Percentiles rank a stretch among this genome's conserved stretches.
Evolutionary conservation across 1,139 yeast genomes (phyloP).

Genomic region (Debaryomyces subglobosus): DNA sequence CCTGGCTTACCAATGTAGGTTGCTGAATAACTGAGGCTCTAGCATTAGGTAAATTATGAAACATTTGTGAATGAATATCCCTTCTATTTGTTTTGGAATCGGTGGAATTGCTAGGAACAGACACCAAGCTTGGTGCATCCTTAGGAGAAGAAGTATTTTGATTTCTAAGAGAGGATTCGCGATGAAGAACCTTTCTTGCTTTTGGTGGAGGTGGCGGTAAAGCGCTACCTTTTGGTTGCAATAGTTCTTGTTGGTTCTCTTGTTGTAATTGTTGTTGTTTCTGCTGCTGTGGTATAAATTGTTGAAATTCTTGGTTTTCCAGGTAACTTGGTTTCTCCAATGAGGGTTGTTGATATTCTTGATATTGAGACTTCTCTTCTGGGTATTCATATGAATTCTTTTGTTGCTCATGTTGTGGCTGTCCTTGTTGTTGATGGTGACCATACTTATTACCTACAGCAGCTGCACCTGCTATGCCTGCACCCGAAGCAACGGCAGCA

Average conservation of each 20-base stretch:
- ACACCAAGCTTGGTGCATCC: constrained; percentile 7
- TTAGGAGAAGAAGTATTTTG: constrained; percentile 6
- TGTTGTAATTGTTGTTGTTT: neutral
- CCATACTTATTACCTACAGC: constrained; percentile 8
- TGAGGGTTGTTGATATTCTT: neutral
- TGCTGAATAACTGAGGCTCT: constrained; percentile 39
- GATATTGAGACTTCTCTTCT: constrained; percentile 10
- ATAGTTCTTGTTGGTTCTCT: neutral
- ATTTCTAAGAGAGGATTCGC: constrained; percentile 10
- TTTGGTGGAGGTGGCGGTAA: constrained; percentile 69
- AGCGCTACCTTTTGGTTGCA: constrained; percentile 1
- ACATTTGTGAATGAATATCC: constrained; percentile 56
- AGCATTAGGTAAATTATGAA: constrained; percentile 52
- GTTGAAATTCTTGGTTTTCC: neutral
- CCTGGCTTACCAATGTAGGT: constrained; percentile 26
- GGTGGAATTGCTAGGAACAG: constrained; percentile 7
- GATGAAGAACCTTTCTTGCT: constrained; percentile 58
- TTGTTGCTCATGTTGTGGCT: constrained; percentile 13
- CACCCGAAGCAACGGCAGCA: constrained; percentile 4
- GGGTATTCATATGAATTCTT: constrained; percentile 12
- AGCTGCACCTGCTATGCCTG: constrained; percentile 11
- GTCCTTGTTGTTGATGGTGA: constrained; percentile 9
- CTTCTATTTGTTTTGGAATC: constrained; percentile 30
- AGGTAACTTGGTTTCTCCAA: neutral
- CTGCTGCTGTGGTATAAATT: neutral